Percentiles rank a stretch among this genome's conserved stretches.
Evolutionary conservation across 2,329 filamentous ascomycete species (phyloP).

Genomic region (Furcasterigmium furcatum): DNA sequence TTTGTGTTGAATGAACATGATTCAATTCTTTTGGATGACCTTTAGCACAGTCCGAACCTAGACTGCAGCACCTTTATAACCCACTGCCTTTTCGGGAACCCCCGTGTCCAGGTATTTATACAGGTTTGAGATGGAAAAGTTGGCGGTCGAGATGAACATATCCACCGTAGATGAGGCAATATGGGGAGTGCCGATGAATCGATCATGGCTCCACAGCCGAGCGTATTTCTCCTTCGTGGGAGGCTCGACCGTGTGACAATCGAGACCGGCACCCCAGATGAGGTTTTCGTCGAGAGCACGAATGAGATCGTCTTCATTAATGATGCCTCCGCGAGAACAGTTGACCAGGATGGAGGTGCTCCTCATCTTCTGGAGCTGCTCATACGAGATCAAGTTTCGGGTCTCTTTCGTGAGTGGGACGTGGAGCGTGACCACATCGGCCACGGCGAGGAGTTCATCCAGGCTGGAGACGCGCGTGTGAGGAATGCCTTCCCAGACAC

Average conservation of each 20-base stretch:
- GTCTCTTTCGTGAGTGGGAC: constrained; percentile 31
- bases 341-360: constrained; percentile 34
- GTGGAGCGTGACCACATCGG: constrained; percentile 32
- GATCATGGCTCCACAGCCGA: constrained; percentile 26
- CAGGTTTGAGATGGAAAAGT: too few relatives aligned
- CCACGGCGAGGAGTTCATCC: constrained; percentile 23
- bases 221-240: constrained; percentile 30
- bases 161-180: constrained; percentile 39
- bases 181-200: constrained; percentile 38
- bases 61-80: too few relatives aligned
- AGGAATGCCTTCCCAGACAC: constrained; percentile 26
- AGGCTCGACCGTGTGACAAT: constrained; percentile 34
- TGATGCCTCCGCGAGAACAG: constrained; percentile 32
- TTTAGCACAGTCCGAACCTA: too few relatives aligned
- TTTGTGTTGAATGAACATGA: too few relatives aligned
- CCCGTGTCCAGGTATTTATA: too few relatives aligned
- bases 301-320: constrained; percentile 30
- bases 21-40: too few relatives aligned
- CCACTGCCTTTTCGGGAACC: too few relatives aligned
- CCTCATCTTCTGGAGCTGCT: constrained; percentile 30
- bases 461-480: constrained; percentile 23
- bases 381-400: constrained; percentile 23
- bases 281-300: constrained; percentile 24
- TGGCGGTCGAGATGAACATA: too few relatives aligned
- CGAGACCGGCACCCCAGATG: constrained; percentile 34